phyloP scores from a whole-genome alignment of 2,329 filamentous ascomycete genomes.

The Penicillium fuscoglaucum region DNA sequence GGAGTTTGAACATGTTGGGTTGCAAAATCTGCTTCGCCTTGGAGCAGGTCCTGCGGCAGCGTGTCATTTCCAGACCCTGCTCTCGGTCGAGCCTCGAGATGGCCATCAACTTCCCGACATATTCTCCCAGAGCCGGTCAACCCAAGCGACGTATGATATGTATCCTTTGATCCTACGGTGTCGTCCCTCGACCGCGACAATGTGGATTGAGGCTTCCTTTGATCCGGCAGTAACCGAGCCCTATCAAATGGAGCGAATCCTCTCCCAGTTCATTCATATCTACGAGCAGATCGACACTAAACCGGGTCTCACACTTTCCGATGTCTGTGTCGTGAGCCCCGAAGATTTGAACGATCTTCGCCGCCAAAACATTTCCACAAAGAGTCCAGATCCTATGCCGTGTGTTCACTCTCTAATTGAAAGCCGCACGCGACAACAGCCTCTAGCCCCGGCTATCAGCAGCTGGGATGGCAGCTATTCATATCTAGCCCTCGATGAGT shows the following conservation, averaged over 20 bases:
- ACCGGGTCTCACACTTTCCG: not conserved
- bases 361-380: not conserved
- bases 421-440: not conserved
- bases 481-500: constrained; percentile 4
- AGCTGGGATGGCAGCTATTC: constrained; percentile 14
- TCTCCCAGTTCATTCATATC: constrained; percentile 13
- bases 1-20: constrained; percentile 17
- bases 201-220: constrained; percentile 12
- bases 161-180: constrained; percentile 17
- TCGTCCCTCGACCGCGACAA: not conserved
- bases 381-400: not conserved
- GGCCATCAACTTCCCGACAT: constrained; percentile 6
- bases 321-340: not conserved
- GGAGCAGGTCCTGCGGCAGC: constrained; percentile 17
- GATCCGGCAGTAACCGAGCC: constrained; percentile 12
- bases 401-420: constrained; percentile 5
- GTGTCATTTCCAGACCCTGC: constrained; percentile 21
- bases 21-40: constrained; percentile 21
- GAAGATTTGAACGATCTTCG: not conserved
- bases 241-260: constrained; percentile 12
- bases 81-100: constrained; percentile 18
- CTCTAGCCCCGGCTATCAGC: constrained; percentile 2
- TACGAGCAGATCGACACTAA: constrained; percentile 13
- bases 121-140: constrained; percentile 6
- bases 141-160: constrained; percentile 10